Conservation (phyloP, 2,329 filamentous ascomycete species). For the Ophiostoma sp. region DNA sequence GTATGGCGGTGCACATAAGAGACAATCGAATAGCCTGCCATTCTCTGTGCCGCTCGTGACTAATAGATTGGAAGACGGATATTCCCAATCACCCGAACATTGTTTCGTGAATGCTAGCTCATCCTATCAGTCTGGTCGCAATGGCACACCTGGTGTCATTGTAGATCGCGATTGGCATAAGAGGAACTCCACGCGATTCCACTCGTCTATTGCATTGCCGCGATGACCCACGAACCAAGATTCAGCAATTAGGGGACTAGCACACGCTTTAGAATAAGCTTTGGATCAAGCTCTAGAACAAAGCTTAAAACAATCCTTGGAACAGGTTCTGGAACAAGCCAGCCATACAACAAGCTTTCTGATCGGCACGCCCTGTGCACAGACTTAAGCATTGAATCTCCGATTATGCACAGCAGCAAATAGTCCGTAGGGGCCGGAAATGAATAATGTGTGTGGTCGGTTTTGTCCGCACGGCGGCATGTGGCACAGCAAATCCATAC, state of each 20-base stretch:
- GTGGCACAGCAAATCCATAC: constrained; percentile 1
- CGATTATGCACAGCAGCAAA: neutral
- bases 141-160: neutral
- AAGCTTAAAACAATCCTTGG: too few relatives aligned
- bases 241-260: neutral
- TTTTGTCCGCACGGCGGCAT: neutral
- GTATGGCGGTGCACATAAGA: too few relatives aligned
- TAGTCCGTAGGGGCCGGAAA: neutral
- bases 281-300: neutral
- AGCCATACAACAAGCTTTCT: neutral
- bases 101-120: neutral
- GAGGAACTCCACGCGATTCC: too few relatives aligned
- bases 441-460: neutral
- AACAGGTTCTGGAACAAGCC: neutral
- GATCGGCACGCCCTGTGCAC: neutral
- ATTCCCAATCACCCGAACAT: neutral
- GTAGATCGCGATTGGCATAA: neutral
- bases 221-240: neutral
- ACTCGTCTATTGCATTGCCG: neutral
- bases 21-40: too few relatives aligned
- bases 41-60: neutral
- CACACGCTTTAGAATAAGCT: neutral
- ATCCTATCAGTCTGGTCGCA: neutral
- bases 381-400: constrained; percentile 6
- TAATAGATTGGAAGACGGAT: neutral